phyloP scores from a whole-genome alignment of 2,329 filamentous ascomycete species.

The Talaromyces albobiverticillius region DNA sequence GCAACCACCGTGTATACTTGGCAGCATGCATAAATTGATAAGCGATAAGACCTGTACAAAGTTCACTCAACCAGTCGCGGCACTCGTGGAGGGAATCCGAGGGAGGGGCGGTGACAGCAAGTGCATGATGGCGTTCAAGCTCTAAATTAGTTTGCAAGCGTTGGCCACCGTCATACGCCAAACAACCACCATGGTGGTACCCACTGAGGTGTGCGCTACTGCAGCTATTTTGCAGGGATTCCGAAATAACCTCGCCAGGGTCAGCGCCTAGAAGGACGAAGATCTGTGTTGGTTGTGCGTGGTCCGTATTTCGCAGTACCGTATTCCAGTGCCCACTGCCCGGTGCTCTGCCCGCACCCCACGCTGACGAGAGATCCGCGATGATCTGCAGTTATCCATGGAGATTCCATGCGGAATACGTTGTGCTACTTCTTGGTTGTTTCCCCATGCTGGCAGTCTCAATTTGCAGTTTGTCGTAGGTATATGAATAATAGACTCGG shows the following conservation, averaged over 20 bases:
- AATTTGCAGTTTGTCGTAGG: neutral
- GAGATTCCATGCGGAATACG: neutral
- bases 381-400: neutral
- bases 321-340: neutral
- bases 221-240: conserved; percentile 4
- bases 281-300: neutral
- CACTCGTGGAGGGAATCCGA: neutral
- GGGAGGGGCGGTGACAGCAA: conserved; percentile 1
- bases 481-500: conserved; percentile 2
- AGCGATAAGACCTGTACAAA: neutral
- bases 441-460: neutral
- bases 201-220: conserved; percentile 6
- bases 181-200: conserved; percentile 1
- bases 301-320: neutral
- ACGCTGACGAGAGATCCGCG: conserved; percentile 6
- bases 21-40: neutral
- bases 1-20: neutral
- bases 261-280: neutral
- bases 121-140: conserved; percentile 1
- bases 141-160: neutral
- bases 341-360: neutral
- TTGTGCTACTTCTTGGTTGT: too few species aligned
- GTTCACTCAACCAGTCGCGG: neutral
- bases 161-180: conserved; percentile 8
- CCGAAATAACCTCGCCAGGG: conserved; percentile 1